phyloP scores from a whole-genome alignment of 495 filamentous ascomycete genomes.

The Penicillium arizonense region DNA sequence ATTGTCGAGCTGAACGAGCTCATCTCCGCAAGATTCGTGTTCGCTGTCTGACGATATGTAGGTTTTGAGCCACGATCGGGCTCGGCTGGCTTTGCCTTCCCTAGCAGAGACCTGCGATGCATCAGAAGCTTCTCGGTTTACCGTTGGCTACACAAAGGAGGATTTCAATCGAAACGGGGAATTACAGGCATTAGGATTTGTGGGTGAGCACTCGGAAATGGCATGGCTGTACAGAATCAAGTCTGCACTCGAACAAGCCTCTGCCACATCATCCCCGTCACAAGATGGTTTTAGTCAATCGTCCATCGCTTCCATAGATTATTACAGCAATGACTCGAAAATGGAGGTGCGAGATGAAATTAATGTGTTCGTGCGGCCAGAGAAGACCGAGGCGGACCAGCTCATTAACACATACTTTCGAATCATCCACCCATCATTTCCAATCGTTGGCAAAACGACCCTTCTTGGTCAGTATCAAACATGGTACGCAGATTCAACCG shows the following conservation, averaged over 20 bases:
- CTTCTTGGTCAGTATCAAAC: constrained; percentile 35
- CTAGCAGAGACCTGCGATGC: too few species aligned
- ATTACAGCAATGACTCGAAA: constrained; percentile 48
- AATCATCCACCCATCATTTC: constrained; percentile 55
- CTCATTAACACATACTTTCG: constrained; percentile 54
- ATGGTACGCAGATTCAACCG: constrained; percentile 23
- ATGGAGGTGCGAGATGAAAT: constrained; percentile 35
- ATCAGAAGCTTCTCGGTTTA: neutral
- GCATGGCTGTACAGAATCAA: constrained; percentile 52
- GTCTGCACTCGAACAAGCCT: constrained; percentile 19
- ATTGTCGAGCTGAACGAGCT: neutral
- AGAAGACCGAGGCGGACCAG: constrained; percentile 41
- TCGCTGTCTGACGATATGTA: constrained; percentile 36
- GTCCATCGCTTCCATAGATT: constrained; percentile 35
- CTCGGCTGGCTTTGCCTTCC: too few species aligned
- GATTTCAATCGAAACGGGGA: constrained; percentile 52
- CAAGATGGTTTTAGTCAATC: constrained; percentile 13
- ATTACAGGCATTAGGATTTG: constrained; percentile 49
- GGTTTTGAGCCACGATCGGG: too few species aligned
- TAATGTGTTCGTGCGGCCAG: constrained; percentile 48
- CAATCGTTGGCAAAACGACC: constrained; percentile 49
- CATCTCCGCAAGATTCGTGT: neutral
- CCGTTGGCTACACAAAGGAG: constrained; percentile 37
- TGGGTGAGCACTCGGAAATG: constrained; percentile 60
- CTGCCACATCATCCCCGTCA: neutral